Evolutionary conservation across 768 basidiomycete species (phyloP), one percentile per base, ranked within the genome.

Genomic region (Rhizopogon vulgaris): DNA sequence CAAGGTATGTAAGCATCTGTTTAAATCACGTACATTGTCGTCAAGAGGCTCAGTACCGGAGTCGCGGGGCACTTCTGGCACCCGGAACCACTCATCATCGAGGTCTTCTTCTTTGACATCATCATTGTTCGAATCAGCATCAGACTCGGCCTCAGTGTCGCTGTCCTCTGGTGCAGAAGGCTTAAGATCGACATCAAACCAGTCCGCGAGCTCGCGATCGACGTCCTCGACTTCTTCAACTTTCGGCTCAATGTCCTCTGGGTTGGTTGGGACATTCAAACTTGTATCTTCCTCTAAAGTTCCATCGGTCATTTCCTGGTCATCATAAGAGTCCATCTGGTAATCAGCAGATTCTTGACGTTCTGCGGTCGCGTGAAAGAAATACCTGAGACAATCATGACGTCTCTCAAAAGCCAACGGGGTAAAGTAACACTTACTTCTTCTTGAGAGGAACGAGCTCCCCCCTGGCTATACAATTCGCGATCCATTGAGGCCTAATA

Each of bases 401-500:
- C 11, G 11, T 22, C 48, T 15, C 10, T 4, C 15, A 37, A 27
- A 41, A n/a, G 22, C 42, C 25, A 6, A 40, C 37, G 30, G 27
- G 14, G 28, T 49, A 54, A 36, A 42, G 9, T n/a, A 2, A 34
- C 10, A 32, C 37, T 45, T 60, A 93, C 92, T 80, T 85, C 68
- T 85, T 84, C 37, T 66, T 74, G 53, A 94, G 69, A 1, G 90
- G 84, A 25, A 81, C 67, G 17, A 74, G 71, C 52, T 78, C 71
- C 10, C 75, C 78, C 27, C 72, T 70, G 5, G 75, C 72, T n/a
- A 94, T 74, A 22, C 85, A 94, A 61, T 93, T 89, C 36, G 74
- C 62, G 49, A 98, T 73, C 93, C 94, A 98, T 27, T 78, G 70
- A 0, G 94, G 90, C 51, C 78, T 83, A 53, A 95, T 70, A 46